Evolutionary conservation across 1,139 yeast species (phyloP), one percentile per base, ranked within the genome.

Genomic region (Schizosaccharomyces versatilis): DNA sequence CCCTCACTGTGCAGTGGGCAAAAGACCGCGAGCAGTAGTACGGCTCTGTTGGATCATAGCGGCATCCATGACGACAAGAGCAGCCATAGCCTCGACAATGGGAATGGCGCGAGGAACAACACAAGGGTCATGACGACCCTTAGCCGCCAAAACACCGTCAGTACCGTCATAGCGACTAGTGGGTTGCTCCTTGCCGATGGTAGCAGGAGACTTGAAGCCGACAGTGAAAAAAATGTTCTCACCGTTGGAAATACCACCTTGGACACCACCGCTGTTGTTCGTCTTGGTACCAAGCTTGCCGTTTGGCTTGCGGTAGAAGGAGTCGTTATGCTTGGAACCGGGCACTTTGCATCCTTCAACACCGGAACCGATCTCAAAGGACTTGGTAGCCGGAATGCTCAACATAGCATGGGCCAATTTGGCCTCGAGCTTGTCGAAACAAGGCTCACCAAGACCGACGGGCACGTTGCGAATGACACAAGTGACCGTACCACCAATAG

Each of bases 81-180:
- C 94, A 56, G 97, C 78, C 98, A 90, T 90, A 51, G 98, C 85
- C 71, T 90, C 98, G 51, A 90, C 97, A 65, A 90, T 90, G 54
- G 98, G 98, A 57, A 90, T 88, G 38, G 98, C 98, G 69, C 98
- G 80, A 60, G 98, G 98, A 12, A 94, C 94, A 56, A 90, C 98
- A 65, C 90, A 85, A 38, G 98, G 98, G 67, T 90, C 98, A 66
- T 90, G 98, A 73, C 98, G 82, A 58, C 98, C 98, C 67, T 90
- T 80, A 47, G 98, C 95, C 55, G 94, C 95, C 60, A 90, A 75
- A 15, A 81, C 78, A 64, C 98, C 98, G 52, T 72, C 77, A 59
- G 74, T 73, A 62, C 98, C 98, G 38, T 82, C 88, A 70, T 88
- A 90, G 53, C 90, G 77, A 40, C 86, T 77, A 32, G 98, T 90